These are phyloP conservation scores for Pythium angustatum DNA, from an alignment of 352 stramenopile species.

Conservation along the genomic window DNA sequence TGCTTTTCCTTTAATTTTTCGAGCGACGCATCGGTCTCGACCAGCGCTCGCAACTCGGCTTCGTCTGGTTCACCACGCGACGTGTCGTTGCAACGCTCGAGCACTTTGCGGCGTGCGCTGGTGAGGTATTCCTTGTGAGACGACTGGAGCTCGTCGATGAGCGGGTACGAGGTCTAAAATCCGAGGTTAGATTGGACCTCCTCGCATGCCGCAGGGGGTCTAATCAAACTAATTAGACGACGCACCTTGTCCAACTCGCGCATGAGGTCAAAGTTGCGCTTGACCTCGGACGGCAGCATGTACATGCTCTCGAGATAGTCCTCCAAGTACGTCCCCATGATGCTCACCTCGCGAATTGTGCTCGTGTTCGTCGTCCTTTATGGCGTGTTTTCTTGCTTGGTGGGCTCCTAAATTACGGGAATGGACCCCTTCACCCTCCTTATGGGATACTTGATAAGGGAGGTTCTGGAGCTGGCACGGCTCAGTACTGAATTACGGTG, in stretches of 20 bases:
- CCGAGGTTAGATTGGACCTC: neutral
- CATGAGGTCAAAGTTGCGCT: conserved; percentile 90
- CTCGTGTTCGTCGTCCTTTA: neutral
- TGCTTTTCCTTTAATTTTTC: conserved; percentile 54
- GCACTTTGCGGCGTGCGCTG: conserved; percentile 58
- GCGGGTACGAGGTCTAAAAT: conserved; percentile 66
- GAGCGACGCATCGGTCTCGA: conserved; percentile 55
- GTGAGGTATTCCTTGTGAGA: conserved; percentile 68
- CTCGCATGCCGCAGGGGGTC: neutral
- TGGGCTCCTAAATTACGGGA: too few relatives aligned
- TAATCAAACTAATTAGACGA: neutral
- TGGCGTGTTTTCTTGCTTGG: neutral
- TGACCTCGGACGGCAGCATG: conserved; percentile 88
- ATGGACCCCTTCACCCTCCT: too few relatives aligned
- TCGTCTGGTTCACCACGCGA: conserved; percentile 56
- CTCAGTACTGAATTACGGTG: too few relatives aligned
- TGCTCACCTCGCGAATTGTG: too few relatives aligned
- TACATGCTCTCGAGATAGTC: conserved; percentile 90
- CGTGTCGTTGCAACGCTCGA: conserved; percentile 56
- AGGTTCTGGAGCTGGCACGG: too few relatives aligned
- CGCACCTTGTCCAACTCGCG: conserved; percentile 83
- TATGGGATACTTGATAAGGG: too few relatives aligned
- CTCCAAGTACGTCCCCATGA: conserved; percentile 86
- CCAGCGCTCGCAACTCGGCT: conserved; percentile 61
- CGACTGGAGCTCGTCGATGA: conserved; percentile 73